Conservation (phyloP, 768 basidiomycete species). For the Paxillus involutus region DNA sequence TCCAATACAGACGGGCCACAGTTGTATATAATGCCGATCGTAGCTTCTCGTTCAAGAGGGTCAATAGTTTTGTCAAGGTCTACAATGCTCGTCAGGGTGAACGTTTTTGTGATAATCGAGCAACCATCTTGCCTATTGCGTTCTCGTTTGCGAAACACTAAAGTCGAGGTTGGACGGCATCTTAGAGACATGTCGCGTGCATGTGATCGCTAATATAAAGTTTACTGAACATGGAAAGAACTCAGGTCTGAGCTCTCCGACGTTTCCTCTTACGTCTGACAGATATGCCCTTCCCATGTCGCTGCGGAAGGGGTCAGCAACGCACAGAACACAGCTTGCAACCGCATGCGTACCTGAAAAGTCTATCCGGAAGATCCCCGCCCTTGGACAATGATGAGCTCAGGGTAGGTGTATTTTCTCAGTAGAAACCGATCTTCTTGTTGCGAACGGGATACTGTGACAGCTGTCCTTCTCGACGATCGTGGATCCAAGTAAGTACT, state of each 20-base stretch:
- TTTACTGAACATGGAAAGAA: slow-evolving; percentile 78
- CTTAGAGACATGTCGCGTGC: too few relatives aligned
- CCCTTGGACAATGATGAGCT: slow-evolving; percentile 47
- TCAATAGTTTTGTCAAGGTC: slow-evolving; percentile 87
- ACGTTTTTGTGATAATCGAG: too few relatives aligned
- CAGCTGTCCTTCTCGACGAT: too few relatives aligned
- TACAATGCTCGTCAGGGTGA: slow-evolving; percentile 21
- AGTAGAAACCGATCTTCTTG: too few relatives aligned
- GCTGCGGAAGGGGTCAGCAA: slow-evolving; percentile 36
- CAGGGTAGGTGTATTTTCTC: too few relatives aligned
- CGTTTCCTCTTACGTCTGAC: slow-evolving; percentile 91
- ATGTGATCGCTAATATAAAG: neutral
- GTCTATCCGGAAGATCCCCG: slow-evolving; percentile 83
- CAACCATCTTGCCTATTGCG: too few relatives aligned
- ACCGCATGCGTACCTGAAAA: slow-evolving; percentile 60
- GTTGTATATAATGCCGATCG: slow-evolving; percentile 93
- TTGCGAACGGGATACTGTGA: too few relatives aligned
- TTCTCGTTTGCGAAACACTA: too few relatives aligned
- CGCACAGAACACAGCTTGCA: too few relatives aligned
- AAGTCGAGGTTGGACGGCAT: too few relatives aligned
- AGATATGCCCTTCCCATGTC: slow-evolving; percentile 80
- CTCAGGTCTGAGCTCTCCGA: slow-evolving; percentile 87
- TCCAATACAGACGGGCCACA: slow-evolving; percentile 46
- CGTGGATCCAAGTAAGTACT: too few relatives aligned
- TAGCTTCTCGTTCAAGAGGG: slow-evolving; percentile 86